These are phyloP conservation scores for Hypoxylon rickii DNA, from an alignment of 495 filamentous ascomycete species.

Conservation along the genomic window DNA sequence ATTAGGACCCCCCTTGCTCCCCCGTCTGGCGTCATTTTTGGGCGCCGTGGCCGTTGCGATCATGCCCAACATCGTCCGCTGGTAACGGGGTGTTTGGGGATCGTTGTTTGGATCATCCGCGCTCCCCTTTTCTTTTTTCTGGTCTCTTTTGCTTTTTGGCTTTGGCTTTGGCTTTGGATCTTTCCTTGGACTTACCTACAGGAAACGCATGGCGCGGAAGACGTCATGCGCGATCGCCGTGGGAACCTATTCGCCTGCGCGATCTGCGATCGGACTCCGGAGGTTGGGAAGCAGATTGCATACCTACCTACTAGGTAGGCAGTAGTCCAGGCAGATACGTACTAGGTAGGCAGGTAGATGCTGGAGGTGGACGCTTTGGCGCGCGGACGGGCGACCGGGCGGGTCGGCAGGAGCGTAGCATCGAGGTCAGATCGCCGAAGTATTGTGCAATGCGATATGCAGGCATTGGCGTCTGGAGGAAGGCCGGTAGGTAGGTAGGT, in stretches of 20 bases:
- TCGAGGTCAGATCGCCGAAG: constrained; percentile 26
- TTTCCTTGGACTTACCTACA: no score
- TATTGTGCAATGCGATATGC: constrained; percentile 15
- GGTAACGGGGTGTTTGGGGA: background rate
- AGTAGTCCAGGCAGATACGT: no score
- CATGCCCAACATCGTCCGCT: constrained; percentile 23
- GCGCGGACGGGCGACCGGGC: constrained; percentile 12
- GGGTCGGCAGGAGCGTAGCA: constrained; percentile 23
- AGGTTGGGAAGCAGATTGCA: no score
- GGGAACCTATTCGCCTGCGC: no score
- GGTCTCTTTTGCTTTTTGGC: no score
- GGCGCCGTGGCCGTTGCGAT: constrained; percentile 22
- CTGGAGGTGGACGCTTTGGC: background rate
- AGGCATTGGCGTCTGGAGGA: constrained; percentile 1
- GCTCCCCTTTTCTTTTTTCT: no score
- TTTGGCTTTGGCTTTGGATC: no score
- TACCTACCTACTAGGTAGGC: no score
- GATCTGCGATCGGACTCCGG: no score
- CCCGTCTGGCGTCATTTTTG: constrained; percentile 35
- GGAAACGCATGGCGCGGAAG: no score
- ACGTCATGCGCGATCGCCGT: no score
- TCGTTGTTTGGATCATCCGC: no score
- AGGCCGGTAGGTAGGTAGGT: background rate
- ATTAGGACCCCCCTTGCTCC: constrained; percentile 1
- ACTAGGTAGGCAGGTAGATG: background rate